phyloP scores from a whole-genome alignment of 2,329 filamentous ascomycete species.

The Hypoxylon sp. region DNA sequence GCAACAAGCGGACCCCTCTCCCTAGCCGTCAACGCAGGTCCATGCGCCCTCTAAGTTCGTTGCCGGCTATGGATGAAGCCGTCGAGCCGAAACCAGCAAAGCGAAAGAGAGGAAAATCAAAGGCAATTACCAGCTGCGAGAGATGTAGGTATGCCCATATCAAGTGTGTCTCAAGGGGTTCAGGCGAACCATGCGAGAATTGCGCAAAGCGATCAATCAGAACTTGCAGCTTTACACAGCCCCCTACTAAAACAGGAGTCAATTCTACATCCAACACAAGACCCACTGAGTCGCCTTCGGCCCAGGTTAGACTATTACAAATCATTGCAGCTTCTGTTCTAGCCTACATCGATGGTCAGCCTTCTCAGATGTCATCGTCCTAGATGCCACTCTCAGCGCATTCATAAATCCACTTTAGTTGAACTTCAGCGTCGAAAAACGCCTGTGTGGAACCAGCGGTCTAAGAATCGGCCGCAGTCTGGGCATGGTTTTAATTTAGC shows the following conservation, averaged over 20 bases:
- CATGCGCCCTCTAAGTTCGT: neutral
- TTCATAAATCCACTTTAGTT: neutral
- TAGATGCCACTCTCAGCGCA: neutral
- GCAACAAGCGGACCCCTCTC: slow-evolving; percentile 27
- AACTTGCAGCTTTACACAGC: slow-evolving; percentile 32
- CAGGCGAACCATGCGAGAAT: slow-evolving; percentile 33
- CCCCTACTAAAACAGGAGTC: neutral
- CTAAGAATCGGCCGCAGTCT: too few species aligned
- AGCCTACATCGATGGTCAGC: slow-evolving; percentile 21
- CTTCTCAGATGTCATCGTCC: neutral
- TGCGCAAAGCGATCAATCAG: slow-evolving; percentile 34
- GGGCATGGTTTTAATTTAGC: neutral
- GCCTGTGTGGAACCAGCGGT: too few species aligned
- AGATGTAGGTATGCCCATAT: slow-evolving; percentile 37
- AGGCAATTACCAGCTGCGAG: slow-evolving; percentile 42
- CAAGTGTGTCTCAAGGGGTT: slow-evolving; percentile 36
- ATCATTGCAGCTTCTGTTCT: slow-evolving; percentile 28
- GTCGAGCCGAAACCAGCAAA: slow-evolving; percentile 6
- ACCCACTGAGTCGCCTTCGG: neutral
- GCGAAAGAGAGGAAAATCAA: slow-evolving; percentile 29
- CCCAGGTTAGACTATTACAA: slow-evolving; percentile 9
- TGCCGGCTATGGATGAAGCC: neutral
- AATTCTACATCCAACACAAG: neutral
- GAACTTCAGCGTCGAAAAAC: too few species aligned
- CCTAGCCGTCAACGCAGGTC: slow-evolving; percentile 11